Evolutionary conservation across 2,329 filamentous ascomycete species (phyloP), one percentile per base, ranked within the genome.

Genomic region (Stagonosporopsis rhizophila): DNA sequence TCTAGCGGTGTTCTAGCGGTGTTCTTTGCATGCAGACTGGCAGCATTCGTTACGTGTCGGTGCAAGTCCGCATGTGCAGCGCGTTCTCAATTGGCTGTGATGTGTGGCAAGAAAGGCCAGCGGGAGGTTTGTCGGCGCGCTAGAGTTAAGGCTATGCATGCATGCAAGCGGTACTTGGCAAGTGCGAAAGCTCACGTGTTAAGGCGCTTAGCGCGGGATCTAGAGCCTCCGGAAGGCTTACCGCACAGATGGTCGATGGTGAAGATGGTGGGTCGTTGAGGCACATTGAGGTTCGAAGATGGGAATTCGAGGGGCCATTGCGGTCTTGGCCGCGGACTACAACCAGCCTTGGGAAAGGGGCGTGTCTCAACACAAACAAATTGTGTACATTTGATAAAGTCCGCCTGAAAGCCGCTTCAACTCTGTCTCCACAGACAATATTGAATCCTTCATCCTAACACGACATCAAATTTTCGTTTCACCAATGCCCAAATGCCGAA

Each of bases 101-200:
- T 32, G 15, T 34, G 42, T 34, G 40, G 23, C 38, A 39, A 27
- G 48, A 6, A 27, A 44, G 42, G 48, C 20, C 32, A 35, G 20
- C 55, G 55, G 55, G 52, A 44, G 49, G 55, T 58, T 58, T 58
- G 55, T 58, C 55, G 55, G 55, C 17, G 55, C 48, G 49, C 55
- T 58, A 52, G 39, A 40, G 39, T 12, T 39, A 41, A 28, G 46
- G 38, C 47, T 15, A 23, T 51, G 46, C 47, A 51, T 42, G 42
- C 25, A 44, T 19, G 28, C 48, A 45, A 49, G 32, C 39, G 40
- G n/a, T 12, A 22, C 55, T 47, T 53, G 44, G 44, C 55, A 53
- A 27, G 34, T 14, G 44, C 44, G 20, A 49, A 45, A 52, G 44
- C 55, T 53, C 49, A 53, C 49, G 49, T 58, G 49, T 49, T 58